A percentile compares a stretch with the other conserved stretches of the same genome.
Evolutionary conservation across 2,329 filamentous ascomycete species (phyloP).

Genomic region (Trichoderma endophyticum): DNA sequence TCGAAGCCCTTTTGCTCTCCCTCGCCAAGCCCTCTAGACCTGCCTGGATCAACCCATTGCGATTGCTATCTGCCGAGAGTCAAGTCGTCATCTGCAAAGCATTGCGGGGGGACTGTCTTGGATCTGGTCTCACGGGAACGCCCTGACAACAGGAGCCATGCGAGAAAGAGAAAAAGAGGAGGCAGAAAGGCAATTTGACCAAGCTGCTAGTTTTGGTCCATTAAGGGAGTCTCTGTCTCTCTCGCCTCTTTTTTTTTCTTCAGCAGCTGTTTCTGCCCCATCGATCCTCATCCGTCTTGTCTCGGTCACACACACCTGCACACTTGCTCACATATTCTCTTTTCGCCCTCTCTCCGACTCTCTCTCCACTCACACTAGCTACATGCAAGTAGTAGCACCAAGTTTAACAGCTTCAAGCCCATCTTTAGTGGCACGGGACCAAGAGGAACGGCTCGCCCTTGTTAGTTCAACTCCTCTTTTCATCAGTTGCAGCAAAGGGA

Average conservation of each 20-base stretch:
- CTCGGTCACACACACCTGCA: background rate
- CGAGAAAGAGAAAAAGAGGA: background rate
- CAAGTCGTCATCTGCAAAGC: conserved; percentile 3
- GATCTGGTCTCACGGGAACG: conserved; percentile 3
- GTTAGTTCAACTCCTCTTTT: background rate
- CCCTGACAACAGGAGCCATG: background rate
- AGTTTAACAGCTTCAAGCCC: background rate
- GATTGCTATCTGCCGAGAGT: background rate
- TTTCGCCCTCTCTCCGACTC: background rate
- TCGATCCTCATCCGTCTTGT: background rate
- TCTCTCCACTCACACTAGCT: background rate
- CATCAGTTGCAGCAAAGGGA: background rate
- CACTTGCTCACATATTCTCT: background rate
- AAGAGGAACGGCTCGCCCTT: conserved; percentile 20
- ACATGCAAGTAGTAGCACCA: background rate
- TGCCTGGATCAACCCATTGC: background rate
- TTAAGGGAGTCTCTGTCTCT: background rate
- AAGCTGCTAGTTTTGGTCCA: background rate
- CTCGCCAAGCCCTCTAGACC: conserved; percentile 5
- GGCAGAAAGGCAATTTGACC: background rate
- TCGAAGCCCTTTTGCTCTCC: conserved; percentile 1
- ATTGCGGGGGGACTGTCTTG: conserved; percentile 2
- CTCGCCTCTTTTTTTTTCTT: background rate
- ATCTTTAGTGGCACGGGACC: conserved; percentile 12
- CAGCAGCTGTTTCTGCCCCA: background rate